Base-by-base conservation (phyloP, 345 rosid genomes). In the Kernera saxatilis region DNA sequence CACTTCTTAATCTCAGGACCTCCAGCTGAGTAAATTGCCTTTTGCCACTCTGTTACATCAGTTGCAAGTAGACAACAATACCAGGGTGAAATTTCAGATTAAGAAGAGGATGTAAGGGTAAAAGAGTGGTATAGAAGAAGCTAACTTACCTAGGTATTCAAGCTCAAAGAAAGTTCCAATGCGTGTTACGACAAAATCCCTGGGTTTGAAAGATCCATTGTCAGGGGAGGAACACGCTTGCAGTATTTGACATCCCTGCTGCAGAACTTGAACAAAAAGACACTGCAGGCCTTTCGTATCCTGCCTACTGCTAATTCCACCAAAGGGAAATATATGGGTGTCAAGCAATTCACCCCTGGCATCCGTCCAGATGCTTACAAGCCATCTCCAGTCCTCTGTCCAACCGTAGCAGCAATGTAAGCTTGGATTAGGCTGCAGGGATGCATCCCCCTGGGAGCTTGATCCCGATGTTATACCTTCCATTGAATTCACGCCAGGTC, bases 311-410 rank as follows among this genome's bases (percentile, higher is more conserved):
- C 99, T 95, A 67, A 95, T 92, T 79, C 98, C 99, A 72, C 97
- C 99, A 78, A 90, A 95, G 64, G 99, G 99, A 60, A 91, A 92
- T 75, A 95, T 88, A 76, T 92, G 93, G 76, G 89, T 88, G 83
- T 95, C 98, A 40, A 95, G 96, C 73, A 92, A 79, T 87, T 95
- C 99, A 76, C 98, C 99, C 84, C 98, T 82, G 32, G 93, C 89
- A 83, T 95, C 99, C n/a, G 99, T 92, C 99, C 99, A 95, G 75
- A 92, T 81, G 84, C 98, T 91, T 69, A 88, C 98, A 61, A 95
- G 89, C 98, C 99, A 95, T 56, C 97, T 90, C 99, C 99, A 95
- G 81, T 95, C 99, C 77, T 95, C 99, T 46, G 99, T 90, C 99
- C 99, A 95, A 18, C 98, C 98, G 71, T 95, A 95, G 82, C 98